Conservation (phyloP, 495 filamentous ascomycete species). For the Melanomma pulvis-pyrius region DNA sequence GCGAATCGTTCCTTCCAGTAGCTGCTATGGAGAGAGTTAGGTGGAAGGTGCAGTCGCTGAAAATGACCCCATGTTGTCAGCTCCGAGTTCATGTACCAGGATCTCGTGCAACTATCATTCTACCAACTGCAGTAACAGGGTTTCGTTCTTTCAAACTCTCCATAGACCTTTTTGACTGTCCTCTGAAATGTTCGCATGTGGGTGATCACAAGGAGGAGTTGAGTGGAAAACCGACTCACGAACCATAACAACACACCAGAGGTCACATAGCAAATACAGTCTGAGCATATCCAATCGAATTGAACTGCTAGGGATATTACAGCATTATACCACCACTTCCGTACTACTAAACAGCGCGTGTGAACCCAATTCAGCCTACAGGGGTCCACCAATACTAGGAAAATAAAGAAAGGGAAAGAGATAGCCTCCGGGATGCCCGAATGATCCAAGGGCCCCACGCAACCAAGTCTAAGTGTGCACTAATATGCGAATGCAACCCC, state of each 20-base stretch:
- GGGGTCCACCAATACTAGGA: neutral
- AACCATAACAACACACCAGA: neutral
- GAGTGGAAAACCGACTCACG: neutral
- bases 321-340: neutral
- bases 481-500: conserved; percentile 24
- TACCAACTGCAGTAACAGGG: too few species aligned
- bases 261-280: neutral
- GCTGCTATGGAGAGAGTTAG: neutral
- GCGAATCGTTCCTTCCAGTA: neutral
- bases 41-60: neutral
- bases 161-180: neutral
- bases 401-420: conserved; percentile 1
- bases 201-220: neutral
- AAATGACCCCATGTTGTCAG: too few species aligned
- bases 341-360: too few species aligned
- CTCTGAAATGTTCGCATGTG: neutral
- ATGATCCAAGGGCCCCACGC: conserved; percentile 10
- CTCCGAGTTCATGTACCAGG: too few species aligned
- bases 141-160: too few species aligned
- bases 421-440: neutral
- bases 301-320: neutral
- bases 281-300: neutral
- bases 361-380: neutral
- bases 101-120: too few species aligned
- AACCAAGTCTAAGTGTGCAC: conserved; percentile 29